Percentiles rank a stretch among this genome's conserved stretches.
Evolutionary conservation across 78 protist species (phyloP).

Genomic region (Anaeramoeba flamelloides): DNA sequence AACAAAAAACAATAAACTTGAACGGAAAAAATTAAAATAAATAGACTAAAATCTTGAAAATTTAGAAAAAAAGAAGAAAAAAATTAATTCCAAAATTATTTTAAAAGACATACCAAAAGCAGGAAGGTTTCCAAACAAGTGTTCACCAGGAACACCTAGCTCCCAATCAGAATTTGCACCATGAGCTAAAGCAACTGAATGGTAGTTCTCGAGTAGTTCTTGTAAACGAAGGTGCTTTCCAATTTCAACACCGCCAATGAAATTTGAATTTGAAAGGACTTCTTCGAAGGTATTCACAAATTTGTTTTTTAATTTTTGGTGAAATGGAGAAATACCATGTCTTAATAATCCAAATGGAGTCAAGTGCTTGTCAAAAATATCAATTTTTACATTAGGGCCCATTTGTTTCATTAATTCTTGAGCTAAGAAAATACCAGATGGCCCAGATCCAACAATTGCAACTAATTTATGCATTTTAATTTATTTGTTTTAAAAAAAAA

Average conservation of each 20-base stretch:
- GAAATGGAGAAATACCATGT: slow-evolving; percentile 70
- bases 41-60: no score
- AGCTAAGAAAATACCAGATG: slow-evolving; percentile 38
- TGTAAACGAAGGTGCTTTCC: not conserved
- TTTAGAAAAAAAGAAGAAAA: no score
- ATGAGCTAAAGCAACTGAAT: slow-evolving; percentile 36
- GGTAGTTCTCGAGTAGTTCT: slow-evolving; percentile 12
- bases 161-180: slow-evolving; percentile 33
- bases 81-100: no score
- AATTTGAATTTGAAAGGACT: slow-evolving; percentile 19
- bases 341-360: slow-evolving; percentile 59
- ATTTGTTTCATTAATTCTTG: not conserved
- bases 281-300: no score
- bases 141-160: slow-evolving; percentile 14
- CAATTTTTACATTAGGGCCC: slow-evolving; percentile 9
- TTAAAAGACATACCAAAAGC: no score
- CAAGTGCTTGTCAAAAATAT: slow-evolving; percentile 41
- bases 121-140: slow-evolving; percentile 11
- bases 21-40: no score
- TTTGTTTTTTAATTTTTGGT: no score
- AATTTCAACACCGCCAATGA: slow-evolving; percentile 23
- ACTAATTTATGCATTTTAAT: no score
- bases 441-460: slow-evolving; percentile 49
- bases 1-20: no score
- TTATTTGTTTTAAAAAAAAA: no score